phyloP scores from a whole-genome alignment of 2,329 filamentous ascomycete genomes.

The Mycocentrospora acerina region DNA sequence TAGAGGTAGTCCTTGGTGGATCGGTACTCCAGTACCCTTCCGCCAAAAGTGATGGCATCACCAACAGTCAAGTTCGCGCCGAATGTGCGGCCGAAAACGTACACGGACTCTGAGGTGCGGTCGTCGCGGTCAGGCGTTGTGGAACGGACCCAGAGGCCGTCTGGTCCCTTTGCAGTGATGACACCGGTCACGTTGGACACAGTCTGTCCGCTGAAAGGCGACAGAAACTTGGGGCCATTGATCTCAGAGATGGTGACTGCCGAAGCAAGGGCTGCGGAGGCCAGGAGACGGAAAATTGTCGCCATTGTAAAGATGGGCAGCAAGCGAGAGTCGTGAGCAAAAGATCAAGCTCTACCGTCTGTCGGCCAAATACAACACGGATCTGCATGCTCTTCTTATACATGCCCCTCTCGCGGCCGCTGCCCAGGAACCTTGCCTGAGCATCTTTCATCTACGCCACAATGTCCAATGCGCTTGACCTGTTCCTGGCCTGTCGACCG shows the following conservation, averaged over 20 bases:
- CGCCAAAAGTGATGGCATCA: conserved; percentile 63
- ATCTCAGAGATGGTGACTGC: conserved; percentile 57
- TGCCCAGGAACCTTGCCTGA: no score
- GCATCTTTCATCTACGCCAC: no score
- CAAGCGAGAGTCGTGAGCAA: not conserved
- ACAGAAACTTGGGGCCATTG: conserved; percentile 66
- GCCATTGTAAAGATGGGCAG: conserved; percentile 11
- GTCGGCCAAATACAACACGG: not conserved
- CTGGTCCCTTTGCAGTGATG: conserved; percentile 63
- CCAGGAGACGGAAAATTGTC: conserved; percentile 15
- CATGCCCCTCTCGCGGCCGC: no score
- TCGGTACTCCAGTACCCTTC: conserved; percentile 62
- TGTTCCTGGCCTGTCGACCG: not conserved
- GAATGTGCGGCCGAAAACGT: conserved; percentile 60
- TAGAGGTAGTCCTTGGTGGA: conserved; percentile 60
- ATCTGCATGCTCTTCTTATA: not conserved
- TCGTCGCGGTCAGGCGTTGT: conserved; percentile 57
- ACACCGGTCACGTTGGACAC: conserved; percentile 64
- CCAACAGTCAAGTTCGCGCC: conserved; percentile 59
- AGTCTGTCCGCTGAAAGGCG: conserved; percentile 58
- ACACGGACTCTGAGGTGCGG: conserved; percentile 65
- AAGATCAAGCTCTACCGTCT: not conserved
- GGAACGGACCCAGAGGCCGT: conserved; percentile 66
- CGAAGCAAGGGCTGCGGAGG: conserved; percentile 15
- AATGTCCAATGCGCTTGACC: not conserved